Evolutionary conservation across 2,329 filamentous ascomycete genomes (phyloP), one percentile per base, ranked within the genome.

Genomic region (Chaetomiaceae sp.): DNA sequence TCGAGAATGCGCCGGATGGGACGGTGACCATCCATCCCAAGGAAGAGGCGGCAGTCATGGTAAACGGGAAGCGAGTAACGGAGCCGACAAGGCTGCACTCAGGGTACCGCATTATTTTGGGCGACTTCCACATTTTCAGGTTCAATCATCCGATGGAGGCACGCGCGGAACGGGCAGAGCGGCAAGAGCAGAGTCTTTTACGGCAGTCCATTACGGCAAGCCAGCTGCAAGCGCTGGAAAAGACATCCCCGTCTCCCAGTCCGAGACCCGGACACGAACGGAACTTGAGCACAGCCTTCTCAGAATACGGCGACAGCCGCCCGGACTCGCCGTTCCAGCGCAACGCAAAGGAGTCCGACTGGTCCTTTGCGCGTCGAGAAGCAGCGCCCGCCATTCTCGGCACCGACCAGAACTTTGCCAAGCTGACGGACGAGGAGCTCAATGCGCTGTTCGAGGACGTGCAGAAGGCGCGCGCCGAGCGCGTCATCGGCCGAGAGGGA

Each of bases 71-170:
- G 58, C 86, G 91, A 16, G 87, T 97, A 48, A 83, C 90, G 48
- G 90, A 91, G 62, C 85, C 91, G 1, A 90, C 86, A 58, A 82
- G 90, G 58, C 75, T 99, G 38, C 86, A 91, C 64, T 96, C 91
- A 62, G 93, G 93, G 5, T 96, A 91, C 66, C 86, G 93, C 55
- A 87, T 99, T 48, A 99, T 99, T 56, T 76, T 99, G 9, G 93
- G 93, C 35, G 93, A 99, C 68, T 99, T 99, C 62, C 93, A 99
- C 67, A 99, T 99, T 55, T 97, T 99, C 71, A 80, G 93, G 50
- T 99, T 99, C 74, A 99, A 97, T 63, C 91, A 99, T 65, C 93
- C 93, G 0, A 86, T 96, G 75, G 93, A 99, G 71, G 93, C 93
- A 25, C 84, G 89, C 52, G 92, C 91, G 3, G 93, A 99, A 70